Evolutionary conservation across 495 filamentous ascomycete genomes (phyloP).

Genomic region (Aspergillus nanangensis): DNA sequence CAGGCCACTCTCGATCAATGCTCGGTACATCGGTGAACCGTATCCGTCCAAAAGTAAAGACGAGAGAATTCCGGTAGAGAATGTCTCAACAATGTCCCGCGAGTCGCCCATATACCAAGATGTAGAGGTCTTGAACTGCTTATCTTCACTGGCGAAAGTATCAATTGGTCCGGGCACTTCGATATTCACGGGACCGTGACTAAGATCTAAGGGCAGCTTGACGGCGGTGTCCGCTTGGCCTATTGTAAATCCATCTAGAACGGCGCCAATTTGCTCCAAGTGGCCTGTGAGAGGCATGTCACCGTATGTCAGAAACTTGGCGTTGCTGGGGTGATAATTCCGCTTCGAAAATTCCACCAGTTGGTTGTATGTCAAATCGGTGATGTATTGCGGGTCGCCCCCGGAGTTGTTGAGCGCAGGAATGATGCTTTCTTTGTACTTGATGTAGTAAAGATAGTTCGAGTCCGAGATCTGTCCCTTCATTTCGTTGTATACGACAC

Average conservation of each 20-base stretch:
- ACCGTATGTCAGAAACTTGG: constrained; percentile 92
- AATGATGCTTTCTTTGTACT: constrained; percentile 90
- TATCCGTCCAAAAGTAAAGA: constrained; percentile 87
- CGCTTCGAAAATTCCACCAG: constrained; percentile 79
- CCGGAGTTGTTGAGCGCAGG: constrained; percentile 93
- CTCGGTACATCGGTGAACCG: constrained; percentile 86
- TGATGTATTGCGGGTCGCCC: constrained; percentile 92
- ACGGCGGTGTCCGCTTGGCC: constrained; percentile 66
- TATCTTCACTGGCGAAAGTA: constrained; percentile 75
- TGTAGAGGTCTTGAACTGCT: constrained; percentile 87
- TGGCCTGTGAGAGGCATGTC: constrained; percentile 84
- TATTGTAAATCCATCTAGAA: constrained; percentile 64
- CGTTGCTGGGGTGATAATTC: constrained; percentile 96
- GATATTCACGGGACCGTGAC: constrained; percentile 58
- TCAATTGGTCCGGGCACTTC: constrained; percentile 81
- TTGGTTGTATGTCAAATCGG: constrained; percentile 85
- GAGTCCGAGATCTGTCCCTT: constrained; percentile 98
- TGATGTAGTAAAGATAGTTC: constrained; percentile 90
- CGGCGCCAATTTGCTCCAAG: constrained; percentile 67
- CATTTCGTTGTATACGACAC: constrained; percentile 99
- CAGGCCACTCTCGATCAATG: constrained; percentile 84
- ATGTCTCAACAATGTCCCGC: constrained; percentile 76
- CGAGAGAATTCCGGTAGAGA: constrained; percentile 76
- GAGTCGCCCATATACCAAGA: constrained; percentile 89
- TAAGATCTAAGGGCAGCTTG: constrained; percentile 70